Evolutionary conservation across 129 eudicot species (phyloP), one percentile per base, ranked within the genome.

Genomic region (Centaurea solstitialis): DNA sequence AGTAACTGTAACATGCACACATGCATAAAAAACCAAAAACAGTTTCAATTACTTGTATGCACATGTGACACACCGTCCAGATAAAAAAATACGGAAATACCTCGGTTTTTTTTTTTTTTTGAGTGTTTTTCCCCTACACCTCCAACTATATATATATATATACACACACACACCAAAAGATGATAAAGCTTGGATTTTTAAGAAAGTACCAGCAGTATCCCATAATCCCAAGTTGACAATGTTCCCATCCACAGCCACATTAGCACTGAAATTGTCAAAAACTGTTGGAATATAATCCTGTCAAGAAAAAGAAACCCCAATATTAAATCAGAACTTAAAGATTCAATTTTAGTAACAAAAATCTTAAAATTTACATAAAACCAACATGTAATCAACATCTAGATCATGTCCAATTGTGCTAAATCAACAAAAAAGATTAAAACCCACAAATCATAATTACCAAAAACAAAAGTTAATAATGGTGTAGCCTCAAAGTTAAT

Each of bases 231-330:
- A 85, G 86, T 94, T 94, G 30, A 94, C 99, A 84, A 94, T 92
- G 80, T 78, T 94, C 50, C 99, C 97, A 89, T 94, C 99, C 9
- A 94, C 97, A 78, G 94, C 90, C 85, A 94, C 99, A 88, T 94
- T 94, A 41, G 99, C 99, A 85, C 99, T 94, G 73, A 94, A 94
- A 83, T 94, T 94, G 81, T 94, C 98, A 83, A 94, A 94, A 80
- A 94, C 98, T 17, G 99, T 94, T 47, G 99, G 99, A n/a, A 94
- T 88, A 65, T 95, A 95, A 82, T 95, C 99, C 99, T 95, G 99
- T 74, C 47, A 68, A 74, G 12, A 74, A 43, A 82, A 11, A 45
- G 4, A n/a, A 38, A 57, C 53, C 70, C 7, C 20, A 69, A 30
- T 17, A 71, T 77, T 0, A 77, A 65, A 23, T 28, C 8, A 17